A percentile compares a stretch with the other conserved stretches of the same genome.
Evolutionary conservation across 1,284 basidiomycete species (phyloP).

Genomic region (Ceraceosorus guamensis): DNA sequence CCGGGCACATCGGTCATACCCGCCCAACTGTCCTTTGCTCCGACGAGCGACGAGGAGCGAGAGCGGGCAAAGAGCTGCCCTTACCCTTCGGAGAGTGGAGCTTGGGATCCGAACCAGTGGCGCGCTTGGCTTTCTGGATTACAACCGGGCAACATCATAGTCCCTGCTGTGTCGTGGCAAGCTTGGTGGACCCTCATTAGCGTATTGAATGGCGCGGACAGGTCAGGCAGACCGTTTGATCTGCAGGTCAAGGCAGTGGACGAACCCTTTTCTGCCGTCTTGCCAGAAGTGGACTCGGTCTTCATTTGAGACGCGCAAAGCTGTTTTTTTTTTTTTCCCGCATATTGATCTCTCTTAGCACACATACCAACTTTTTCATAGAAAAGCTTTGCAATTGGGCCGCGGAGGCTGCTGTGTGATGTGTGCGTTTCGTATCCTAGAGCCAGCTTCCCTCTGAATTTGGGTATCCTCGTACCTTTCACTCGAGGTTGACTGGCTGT

Average conservation of each 20-base stretch:
- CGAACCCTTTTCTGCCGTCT: constrained; percentile 31
- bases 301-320: constrained; percentile 31
- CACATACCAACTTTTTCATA: too few species aligned
- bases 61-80: constrained; percentile 32
- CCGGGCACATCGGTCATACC: constrained; percentile 27
- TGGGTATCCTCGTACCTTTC: too few species aligned
- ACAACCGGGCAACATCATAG: constrained; percentile 32
- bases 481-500: too few species aligned
- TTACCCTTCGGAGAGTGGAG: constrained; percentile 26
- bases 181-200: constrained; percentile 46
- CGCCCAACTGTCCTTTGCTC: constrained; percentile 17
- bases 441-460: too few species aligned
- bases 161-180: constrained; percentile 39
- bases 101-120: constrained; percentile 31
- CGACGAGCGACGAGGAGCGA: constrained; percentile 8
- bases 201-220: constrained; percentile 40
- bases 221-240: constrained; percentile 34
- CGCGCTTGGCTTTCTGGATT: constrained; percentile 28
- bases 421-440: too few species aligned
- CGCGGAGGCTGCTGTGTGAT: too few species aligned
- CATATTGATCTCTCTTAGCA: too few species aligned
- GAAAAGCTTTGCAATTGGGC: too few species aligned
- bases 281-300: constrained; percentile 26
- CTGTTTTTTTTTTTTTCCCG: too few species aligned
- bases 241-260: constrained; percentile 36